These are phyloP conservation scores for Cyclotella distinguenda DNA, from an alignment of 108 stramenopile species.

Conservation along the genomic window DNA sequence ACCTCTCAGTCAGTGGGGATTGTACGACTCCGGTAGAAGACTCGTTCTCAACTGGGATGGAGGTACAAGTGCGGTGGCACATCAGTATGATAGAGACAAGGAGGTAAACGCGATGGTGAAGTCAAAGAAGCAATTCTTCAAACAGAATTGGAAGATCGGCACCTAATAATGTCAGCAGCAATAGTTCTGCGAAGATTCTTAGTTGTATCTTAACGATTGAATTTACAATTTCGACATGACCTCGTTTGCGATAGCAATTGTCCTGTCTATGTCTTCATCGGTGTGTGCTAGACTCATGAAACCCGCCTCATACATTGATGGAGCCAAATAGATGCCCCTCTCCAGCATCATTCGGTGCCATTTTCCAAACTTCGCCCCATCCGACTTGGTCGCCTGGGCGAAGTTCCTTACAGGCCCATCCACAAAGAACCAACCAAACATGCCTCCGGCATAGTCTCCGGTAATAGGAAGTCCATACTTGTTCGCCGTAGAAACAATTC, in stretches of 20 bases:
- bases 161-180: too few species aligned
- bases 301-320: conserved; percentile 97
- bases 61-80: conserved; percentile 70
- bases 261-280: conserved; percentile 94
- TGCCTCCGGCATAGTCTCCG: conserved; percentile 92
- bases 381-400: conserved; percentile 86
- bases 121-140: conserved; percentile 19
- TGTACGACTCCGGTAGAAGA: conserved; percentile 54
- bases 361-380: conserved; percentile 92
- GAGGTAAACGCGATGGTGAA: conserved; percentile 53
- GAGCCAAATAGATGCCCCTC: conserved; percentile 96
- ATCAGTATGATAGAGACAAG: conserved; percentile 85
- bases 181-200: too few species aligned
- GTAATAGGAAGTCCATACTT: conserved; percentile 89
- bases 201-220: not conserved
- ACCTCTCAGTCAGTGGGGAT: conserved; percentile 66
- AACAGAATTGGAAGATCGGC: conserved; percentile 30
- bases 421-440: conserved; percentile 98
- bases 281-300: conserved; percentile 98
- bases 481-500: conserved; percentile 79
- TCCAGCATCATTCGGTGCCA: conserved; percentile 99
- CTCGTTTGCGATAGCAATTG: conserved; percentile 95
- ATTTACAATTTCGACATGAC: conserved; percentile 80
- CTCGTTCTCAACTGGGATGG: conserved; percentile 81
- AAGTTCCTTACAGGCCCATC: conserved; percentile 96